These are phyloP conservation scores for Colletotrichum musicola DNA, from an alignment of 2,329 filamentous ascomycete species.

Conservation along the genomic window DNA sequence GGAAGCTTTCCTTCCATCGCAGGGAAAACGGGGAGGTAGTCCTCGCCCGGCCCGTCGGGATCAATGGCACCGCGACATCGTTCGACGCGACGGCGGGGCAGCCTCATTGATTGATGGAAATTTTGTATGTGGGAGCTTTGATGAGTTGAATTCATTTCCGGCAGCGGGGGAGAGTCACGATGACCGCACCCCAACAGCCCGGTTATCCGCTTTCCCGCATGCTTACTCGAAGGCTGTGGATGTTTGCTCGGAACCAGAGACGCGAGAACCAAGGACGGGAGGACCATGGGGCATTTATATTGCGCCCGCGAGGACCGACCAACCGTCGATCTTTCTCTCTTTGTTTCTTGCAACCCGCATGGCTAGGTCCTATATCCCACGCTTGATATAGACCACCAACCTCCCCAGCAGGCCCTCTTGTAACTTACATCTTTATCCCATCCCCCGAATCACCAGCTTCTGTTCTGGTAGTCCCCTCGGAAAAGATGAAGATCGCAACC, in stretches of 20 bases:
- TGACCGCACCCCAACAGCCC: not conserved
- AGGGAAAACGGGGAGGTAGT: slow-evolving; percentile 21
- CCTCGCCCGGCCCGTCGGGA: slow-evolving; percentile 23
- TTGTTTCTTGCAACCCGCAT: not conserved
- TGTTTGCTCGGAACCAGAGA: not conserved
- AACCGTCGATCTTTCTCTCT: not conserved
- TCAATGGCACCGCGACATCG: slow-evolving; percentile 7
- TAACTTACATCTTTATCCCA: not conserved
- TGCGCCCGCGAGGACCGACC: not conserved
- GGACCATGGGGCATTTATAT: slow-evolving; percentile 17
- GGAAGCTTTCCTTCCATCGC: slow-evolving; percentile 32
- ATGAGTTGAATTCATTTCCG: slow-evolving; percentile 9
- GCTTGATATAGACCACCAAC: slow-evolving; percentile 10
- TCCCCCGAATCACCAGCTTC: not conserved
- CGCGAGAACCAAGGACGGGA: not conserved
- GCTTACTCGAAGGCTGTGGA: not conserved
- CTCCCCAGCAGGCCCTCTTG: not conserved
- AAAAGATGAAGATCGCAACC: slow-evolving; percentile 33
- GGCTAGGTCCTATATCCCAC: slow-evolving; percentile 4
- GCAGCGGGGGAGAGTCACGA: slow-evolving; percentile 2
- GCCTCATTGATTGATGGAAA: slow-evolving; percentile 36
- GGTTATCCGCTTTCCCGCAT: not conserved
- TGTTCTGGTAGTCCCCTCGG: too few relatives aligned
- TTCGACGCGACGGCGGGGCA: not conserved
- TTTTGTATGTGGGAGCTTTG: not conserved